Percentiles rank a stretch among this genome's conserved stretches.
Evolutionary conservation across 441 rosid species (phyloP).

Genomic region (Bruguiera hainesii): DNA sequence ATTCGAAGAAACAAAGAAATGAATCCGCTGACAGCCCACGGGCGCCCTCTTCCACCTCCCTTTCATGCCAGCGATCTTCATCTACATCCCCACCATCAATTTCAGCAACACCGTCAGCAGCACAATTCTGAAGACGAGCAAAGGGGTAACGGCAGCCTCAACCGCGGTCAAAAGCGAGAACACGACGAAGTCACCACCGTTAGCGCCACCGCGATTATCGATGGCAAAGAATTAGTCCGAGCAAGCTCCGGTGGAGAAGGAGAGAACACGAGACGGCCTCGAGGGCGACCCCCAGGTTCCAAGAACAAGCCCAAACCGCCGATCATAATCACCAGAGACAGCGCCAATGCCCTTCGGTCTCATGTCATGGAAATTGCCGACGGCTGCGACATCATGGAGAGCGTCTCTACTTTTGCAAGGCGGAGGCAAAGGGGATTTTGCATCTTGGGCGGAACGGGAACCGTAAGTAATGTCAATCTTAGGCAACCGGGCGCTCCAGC

Average conservation of each 20-base stretch:
- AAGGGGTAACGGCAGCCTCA: conserved; percentile 30
- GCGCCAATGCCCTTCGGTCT: conserved; percentile 86
- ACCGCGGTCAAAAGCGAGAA: conserved; percentile 58
- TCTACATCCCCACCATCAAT: conserved; percentile 61
- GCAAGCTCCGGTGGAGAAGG: conserved; percentile 31
- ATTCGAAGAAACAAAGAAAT: conserved; percentile 23
- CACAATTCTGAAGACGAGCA: conserved; percentile 47
- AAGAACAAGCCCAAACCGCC: conserved; percentile 88
- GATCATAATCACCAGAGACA: conserved; percentile 77
- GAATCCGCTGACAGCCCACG: conserved; percentile 68
- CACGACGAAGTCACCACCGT: conserved; percentile 43
- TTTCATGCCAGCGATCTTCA: conserved; percentile 70
- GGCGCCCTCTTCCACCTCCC: conserved; percentile 76
- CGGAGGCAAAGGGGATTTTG: conserved; percentile 80
- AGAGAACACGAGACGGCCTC: conserved; percentile 58
- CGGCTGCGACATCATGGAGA: conserved; percentile 72
- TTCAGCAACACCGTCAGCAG: conserved; percentile 40
- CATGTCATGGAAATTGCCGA: conserved; percentile 78
- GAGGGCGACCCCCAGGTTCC: conserved; percentile 85
- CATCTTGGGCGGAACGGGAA: conserved; percentile 74
- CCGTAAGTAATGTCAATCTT: conserved; percentile 71
- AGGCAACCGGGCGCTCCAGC: conserved; percentile 74
- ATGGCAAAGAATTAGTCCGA: conserved; percentile 33
- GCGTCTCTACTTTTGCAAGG: conserved; percentile 64
- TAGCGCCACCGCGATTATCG: conserved; percentile 2